A percentile compares a stretch with the other conserved stretches of the same genome.
These are phyloP conservation scores for Colletotrichum sidae DNA, from an alignment of 2,329 filamentous ascomycete genomes.

Conservation along the genomic window DNA sequence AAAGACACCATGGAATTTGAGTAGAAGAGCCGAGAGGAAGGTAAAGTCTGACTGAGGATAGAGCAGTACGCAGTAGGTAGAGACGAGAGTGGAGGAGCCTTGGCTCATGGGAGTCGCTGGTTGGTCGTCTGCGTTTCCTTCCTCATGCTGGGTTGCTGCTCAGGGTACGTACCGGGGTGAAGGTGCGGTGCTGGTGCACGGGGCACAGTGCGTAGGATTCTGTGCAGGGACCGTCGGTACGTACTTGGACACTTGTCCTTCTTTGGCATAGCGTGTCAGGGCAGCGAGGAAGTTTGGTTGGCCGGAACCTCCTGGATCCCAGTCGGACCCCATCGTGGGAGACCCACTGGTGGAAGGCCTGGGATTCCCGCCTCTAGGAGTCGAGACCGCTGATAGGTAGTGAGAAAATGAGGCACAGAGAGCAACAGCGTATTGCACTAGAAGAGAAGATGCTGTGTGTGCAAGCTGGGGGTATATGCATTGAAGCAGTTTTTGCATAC, in stretches of 20 bases:
- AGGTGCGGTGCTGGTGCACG: no score
- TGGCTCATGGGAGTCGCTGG: not conserved
- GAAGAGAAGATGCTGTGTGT: not conserved
- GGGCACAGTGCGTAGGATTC: no score
- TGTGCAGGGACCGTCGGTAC: no score
- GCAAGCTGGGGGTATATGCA: no score
- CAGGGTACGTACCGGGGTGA: constrained; percentile 7
- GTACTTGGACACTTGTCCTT: no score
- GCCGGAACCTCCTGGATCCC: constrained; percentile 1
- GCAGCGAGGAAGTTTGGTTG: constrained; percentile 21
- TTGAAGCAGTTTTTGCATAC: no score
- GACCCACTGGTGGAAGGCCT: constrained; percentile 23
- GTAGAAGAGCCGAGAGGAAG: constrained; percentile 2
- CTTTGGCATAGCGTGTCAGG: not conserved
- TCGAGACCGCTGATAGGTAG: constrained; percentile 34
- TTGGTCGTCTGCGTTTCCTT: no score
- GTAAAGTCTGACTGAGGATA: constrained; percentile 7
- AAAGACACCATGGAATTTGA: constrained; percentile 17
- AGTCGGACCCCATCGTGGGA: not conserved
- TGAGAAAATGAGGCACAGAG: constrained; percentile 10
- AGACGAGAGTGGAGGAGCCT: not conserved
- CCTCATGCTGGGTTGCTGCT: not conserved
- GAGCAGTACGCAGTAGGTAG: constrained; percentile 12
- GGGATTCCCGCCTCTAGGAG: constrained; percentile 34
- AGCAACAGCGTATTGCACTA: constrained; percentile 1